Evolutionary conservation across 805 yeast species (phyloP), one percentile per base, ranked within the genome.

Genomic region (Phaffomyces antillensis): DNA sequence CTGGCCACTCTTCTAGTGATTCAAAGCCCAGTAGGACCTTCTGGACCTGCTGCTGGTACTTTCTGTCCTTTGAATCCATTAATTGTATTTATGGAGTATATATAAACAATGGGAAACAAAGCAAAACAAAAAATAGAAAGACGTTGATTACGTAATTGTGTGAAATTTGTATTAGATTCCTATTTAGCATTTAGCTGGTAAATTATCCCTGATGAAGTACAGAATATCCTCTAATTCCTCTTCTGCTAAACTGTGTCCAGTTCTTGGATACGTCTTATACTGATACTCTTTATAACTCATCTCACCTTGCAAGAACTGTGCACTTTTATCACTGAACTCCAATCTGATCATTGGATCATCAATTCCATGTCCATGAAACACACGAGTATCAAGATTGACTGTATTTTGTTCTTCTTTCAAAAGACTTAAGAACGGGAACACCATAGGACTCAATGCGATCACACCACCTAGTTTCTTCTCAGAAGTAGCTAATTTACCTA

Each of bases 1-100:
- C 99, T 13, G 99, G 98, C 99, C 99, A 93, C 67, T 93, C 99
- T 30, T 81, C 85, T 2, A 89, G 83, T 2, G 85, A 67, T 42
- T 87, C 96, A 67, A 91, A 91, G 17, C 77, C 71, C 7, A 76
- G 72, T 20, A 93, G 68, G 0, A 93, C 86, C 52, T 81, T 76
- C 42, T 85, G 91, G 12, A 91, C 74, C 46, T 74, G 79, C n/a
- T 76, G 70, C 18, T 71, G 67, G 57, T 81, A 83, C 48, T 84
- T 79, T 65, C 77, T 83, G 58, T 84, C 90, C 55, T 80, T 79
- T 1, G 89, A 64, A 43, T 73, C 75, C 56, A 76, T 52, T 24
- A 40, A 20, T 4, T n/a, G 25, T 9, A 20, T 20, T 20, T 8
- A 8, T 15, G 15, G 10, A 16, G 36, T 34, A 20, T 20, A 20